Base-by-base conservation (phyloP, 768 basidiomycete species). In the Leccinum incarnatum region DNA sequence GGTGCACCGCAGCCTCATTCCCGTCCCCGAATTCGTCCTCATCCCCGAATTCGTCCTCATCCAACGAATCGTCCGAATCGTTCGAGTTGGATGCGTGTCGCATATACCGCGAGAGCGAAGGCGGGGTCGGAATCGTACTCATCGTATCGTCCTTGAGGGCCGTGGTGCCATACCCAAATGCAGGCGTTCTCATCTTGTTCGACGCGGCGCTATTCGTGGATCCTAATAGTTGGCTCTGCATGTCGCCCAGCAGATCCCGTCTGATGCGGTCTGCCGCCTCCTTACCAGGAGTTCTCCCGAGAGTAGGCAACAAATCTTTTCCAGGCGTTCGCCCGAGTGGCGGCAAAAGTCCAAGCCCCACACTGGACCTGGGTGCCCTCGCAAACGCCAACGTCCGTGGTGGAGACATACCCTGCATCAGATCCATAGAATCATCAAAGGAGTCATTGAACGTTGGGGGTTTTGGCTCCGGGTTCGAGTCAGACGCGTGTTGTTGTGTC, bases 201-300 rank as follows among this genome's bases (percentile, higher is more conserved):
- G 64, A 56, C 9, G 59, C 53, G 11, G 49, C 49, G 30, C 57
- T 69, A 5, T 48, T 51, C 19, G 46, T 51, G 46, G 68, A 62
- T 19, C 59, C 67, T 2, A 67, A 12, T 32, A 32, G 52, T 23
- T 74, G 78, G 51, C 68, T 74, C 62, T 83, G 81, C 21, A 80
- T 75, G 58, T 83, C 79, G 23, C 79, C 81, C 19, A 93, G 73
- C 2, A 92, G 75, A 69, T 88, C 86, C 30, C 78, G 78, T 53
- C 83, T 80, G 53, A 93, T 90, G 14, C 87, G 79, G 11, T 81
- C 77, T 1, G 88, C 89, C 4, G 90, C 91, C 59, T 86, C 84
- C 66, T 82, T 87, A 30, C 78, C 80, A 0, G 93, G 93, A 3
- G 92, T 92, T 59, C 83, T 81, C 0, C 83, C 81, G 6, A 83